Evolutionary conservation across 2,329 filamentous ascomycete species (phyloP).

Genomic region (Rutstroemia sp.): DNA sequence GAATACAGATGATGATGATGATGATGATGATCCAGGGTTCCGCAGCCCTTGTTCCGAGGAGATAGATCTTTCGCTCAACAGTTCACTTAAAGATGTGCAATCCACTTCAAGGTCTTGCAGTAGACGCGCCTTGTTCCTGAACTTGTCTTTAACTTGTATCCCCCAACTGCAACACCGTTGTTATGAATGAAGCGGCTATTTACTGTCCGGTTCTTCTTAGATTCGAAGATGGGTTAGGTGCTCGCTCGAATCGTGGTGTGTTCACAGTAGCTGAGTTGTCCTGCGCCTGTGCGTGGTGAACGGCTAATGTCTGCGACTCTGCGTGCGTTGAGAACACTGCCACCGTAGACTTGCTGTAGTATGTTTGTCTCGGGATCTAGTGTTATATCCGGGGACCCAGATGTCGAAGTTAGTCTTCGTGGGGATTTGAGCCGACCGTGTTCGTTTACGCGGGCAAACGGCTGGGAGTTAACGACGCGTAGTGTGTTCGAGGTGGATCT

Average conservation of each 20-base stretch:
- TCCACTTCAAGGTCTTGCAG: neutral
- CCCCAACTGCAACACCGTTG: conserved; percentile 1
- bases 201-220: conserved; percentile 21
- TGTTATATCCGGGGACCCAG: neutral
- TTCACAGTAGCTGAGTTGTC: conserved; percentile 1
- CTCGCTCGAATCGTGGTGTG: neutral
- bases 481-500: neutral
- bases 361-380: neutral
- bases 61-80: neutral
- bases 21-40: neutral
- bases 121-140: neutral
- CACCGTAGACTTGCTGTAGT: too few species aligned
- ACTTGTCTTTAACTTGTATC: neutral
- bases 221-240: conserved; percentile 8
- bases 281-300: conserved; percentile 8
- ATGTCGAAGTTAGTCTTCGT: neutral
- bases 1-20: too few species aligned
- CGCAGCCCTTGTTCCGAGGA: neutral
- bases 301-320: too few species aligned
- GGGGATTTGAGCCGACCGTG: neutral
- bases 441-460: neutral
- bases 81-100: neutral
- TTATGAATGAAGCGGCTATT: conserved; percentile 6
- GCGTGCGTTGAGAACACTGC: too few species aligned
- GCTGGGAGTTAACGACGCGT: neutral